Percentiles rank a stretch among this genome's conserved stretches.
Conservation (phyloP, 352 stramenopile genomes). For the Globisporangium barbulae region DNA sequence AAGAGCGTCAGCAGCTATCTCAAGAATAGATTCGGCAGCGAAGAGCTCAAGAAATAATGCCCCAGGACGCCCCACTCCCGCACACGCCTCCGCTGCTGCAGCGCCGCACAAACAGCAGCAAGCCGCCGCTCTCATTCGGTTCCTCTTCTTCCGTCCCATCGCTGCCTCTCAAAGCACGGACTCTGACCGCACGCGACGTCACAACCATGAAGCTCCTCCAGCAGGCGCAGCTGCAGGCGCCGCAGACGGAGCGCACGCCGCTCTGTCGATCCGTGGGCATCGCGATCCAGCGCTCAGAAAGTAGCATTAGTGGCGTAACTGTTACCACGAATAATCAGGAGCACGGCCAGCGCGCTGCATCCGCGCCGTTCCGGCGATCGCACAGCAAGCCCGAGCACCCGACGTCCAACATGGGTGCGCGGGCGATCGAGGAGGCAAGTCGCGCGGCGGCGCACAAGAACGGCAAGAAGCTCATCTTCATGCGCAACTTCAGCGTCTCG, state of each 20-base stretch:
- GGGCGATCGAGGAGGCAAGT: conserved; percentile 43
- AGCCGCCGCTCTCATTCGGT: conserved; percentile 8
- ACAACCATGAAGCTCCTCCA: conserved; percentile 26
- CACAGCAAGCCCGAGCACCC: conserved; percentile 55
- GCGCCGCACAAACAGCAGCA: conserved; percentile 10
- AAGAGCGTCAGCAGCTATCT: not conserved
- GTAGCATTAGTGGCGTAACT: not conserved
- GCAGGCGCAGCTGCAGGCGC: not conserved
- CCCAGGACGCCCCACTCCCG: conserved; percentile 1
- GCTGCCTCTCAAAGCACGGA: not conserved
- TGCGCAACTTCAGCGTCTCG: conserved; percentile 62
- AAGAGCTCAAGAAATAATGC: conserved; percentile 9
- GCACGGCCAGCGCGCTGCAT: not conserved
- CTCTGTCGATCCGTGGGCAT: conserved; percentile 16
- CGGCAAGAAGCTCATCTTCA: conserved; percentile 50
- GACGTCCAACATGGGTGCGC: conserved; percentile 53
- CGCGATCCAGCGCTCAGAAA: conserved; percentile 9
- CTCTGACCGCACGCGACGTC: conserved; percentile 20
- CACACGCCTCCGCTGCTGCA: not conserved
- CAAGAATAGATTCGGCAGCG: not conserved
- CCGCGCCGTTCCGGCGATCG: conserved; percentile 40
- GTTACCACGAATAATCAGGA: not conserved
- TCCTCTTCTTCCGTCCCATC: not conserved
- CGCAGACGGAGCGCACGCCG: conserved; percentile 2
- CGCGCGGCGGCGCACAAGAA: conserved; percentile 27